These are phyloP conservation scores for Cunninghamia lanceolata DNA, from an alignment of 75 land plant genomes.

Conservation along the genomic window DNA sequence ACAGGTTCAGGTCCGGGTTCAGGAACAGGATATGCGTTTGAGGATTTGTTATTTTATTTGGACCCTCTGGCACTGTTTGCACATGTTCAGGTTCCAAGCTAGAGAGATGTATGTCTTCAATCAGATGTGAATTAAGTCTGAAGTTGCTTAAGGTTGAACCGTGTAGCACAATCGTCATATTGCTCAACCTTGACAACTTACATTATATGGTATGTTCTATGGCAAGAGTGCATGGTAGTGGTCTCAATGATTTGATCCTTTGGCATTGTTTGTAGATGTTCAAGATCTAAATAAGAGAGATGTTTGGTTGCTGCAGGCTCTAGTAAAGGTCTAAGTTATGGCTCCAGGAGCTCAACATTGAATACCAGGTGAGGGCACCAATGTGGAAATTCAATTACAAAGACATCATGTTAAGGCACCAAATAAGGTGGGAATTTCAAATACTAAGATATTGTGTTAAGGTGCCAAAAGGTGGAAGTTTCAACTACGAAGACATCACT, in stretches of 20 bases:
- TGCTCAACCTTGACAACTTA: not conserved
- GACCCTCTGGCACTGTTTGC: no score
- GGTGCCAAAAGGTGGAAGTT: not conserved
- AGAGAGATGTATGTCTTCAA: not conserved
- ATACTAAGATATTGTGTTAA: no score
- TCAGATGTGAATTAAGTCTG: not conserved
- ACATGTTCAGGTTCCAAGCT: no score
- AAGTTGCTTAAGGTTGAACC: not conserved
- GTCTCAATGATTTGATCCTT: not conserved
- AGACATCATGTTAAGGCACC: no score
- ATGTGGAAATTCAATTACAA: no score
- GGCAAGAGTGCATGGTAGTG: not conserved
- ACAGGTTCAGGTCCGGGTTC: no score
- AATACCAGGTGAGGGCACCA: not conserved
- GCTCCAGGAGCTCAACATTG: not conserved
- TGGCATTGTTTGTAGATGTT: not conserved
- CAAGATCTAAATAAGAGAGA: not conserved
- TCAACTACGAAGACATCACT: not conserved
- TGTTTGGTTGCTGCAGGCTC: not conserved
- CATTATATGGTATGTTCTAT: not conserved
- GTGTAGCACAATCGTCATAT: not conserved
- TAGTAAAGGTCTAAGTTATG: not conserved
- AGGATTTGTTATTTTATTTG: no score
- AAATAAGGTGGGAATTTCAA: no score
- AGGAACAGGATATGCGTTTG: no score